phyloP scores from a whole-genome alignment of 768 basidiomycete genomes.

The Lyophyllum shimeji region DNA sequence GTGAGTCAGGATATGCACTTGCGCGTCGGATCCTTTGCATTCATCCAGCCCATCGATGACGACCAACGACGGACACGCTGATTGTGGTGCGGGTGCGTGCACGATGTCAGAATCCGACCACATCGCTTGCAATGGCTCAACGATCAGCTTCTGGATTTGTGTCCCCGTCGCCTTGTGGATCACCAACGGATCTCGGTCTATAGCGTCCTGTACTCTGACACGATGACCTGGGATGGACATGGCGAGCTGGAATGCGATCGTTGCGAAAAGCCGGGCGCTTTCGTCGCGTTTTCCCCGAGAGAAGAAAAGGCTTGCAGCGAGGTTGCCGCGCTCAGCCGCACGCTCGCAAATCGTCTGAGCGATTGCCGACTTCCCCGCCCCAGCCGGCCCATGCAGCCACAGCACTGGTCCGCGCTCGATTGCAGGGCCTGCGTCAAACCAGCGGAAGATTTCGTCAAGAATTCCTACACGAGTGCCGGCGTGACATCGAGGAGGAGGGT shows the following conservation, averaged over 20 bases:
- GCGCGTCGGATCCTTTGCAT: slow-evolving; percentile 15
- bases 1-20: slow-evolving; percentile 12
- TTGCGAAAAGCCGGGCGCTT: background rate
- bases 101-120: background rate
- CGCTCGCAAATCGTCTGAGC: background rate
- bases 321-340: background rate
- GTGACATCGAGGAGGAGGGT: background rate
- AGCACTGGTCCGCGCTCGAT: background rate
- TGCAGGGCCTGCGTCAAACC: background rate
- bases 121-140: background rate
- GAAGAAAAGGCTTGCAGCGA: background rate
- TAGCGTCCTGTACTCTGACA: background rate
- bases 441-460: background rate
- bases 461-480: background rate
- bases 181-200: background rate
- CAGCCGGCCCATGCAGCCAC: background rate
- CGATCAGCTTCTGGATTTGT: background rate
- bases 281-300: background rate
- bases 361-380: background rate
- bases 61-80: slow-evolving; percentile 2
- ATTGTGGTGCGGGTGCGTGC: background rate
- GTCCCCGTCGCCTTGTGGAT: background rate
- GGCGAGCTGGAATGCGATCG: background rate
- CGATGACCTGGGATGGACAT: background rate
- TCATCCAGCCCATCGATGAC: slow-evolving; percentile 29